Percentiles rank a stretch among this genome's conserved stretches.
phyloP scores from a whole-genome alignment of 805 yeast genomes.

The Kluyveromyces aestuarii region DNA sequence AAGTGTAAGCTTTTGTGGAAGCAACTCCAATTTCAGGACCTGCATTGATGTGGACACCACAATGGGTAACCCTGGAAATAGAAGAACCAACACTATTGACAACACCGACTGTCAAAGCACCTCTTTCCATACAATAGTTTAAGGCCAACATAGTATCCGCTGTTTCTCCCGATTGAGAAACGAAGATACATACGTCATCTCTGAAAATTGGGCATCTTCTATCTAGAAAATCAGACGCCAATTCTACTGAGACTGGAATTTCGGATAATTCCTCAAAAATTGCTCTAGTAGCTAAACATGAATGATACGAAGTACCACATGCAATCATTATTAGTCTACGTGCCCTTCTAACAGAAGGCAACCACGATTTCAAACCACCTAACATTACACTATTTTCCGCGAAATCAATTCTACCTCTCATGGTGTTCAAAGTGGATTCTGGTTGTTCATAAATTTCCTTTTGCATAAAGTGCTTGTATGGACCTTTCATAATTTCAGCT shows the following conservation, averaged over 20 bases:
- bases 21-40: constrained; percentile 99
- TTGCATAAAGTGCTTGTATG: constrained; percentile 94
- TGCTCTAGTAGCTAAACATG: constrained; percentile 94
- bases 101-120: constrained; percentile 95
- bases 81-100: constrained; percentile 97
- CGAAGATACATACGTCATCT: constrained; percentile 95
- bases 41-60: constrained; percentile 99
- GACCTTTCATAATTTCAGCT: constrained; percentile 97
- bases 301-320: constrained; percentile 98
- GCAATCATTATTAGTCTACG: constrained; percentile 97
- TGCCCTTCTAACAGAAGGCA: constrained; percentile 86
- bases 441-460: constrained; percentile 99
- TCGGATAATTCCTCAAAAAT: constrained; percentile 95
- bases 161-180: constrained; percentile 98
- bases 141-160: constrained; percentile 95
- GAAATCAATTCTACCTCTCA: constrained; percentile 98
- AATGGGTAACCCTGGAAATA: constrained; percentile 92
- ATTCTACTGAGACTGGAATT: constrained; percentile 84
- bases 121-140: constrained; percentile 92
- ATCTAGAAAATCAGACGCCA: constrained; percentile 92
- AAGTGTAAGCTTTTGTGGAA: constrained; percentile 96
- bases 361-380: constrained; percentile 82
- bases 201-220: constrained; percentile 95
- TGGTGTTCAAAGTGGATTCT: constrained; percentile 93
- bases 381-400: constrained; percentile 64